Evolutionary conservation across 2,329 filamentous ascomycete genomes (phyloP).

Genomic region (Cytospora chrysosperma): DNA sequence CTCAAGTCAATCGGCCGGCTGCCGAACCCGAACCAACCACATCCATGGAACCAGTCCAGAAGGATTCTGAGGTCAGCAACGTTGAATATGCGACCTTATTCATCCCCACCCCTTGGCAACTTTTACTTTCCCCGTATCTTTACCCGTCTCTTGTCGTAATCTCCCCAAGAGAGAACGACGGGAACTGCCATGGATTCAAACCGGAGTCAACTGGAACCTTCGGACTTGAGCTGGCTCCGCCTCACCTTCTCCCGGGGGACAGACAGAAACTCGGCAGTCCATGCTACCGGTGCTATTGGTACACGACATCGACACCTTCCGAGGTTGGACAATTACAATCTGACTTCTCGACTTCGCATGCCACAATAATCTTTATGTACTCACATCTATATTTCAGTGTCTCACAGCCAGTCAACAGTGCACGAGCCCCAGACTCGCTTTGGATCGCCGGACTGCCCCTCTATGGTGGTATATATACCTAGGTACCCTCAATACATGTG

Average conservation of each 20-base stretch:
- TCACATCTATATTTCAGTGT: not conserved
- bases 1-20: not conserved
- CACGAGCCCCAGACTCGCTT: not conserved
- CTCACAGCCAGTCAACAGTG: not conserved
- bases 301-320: not conserved
- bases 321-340: not conserved
- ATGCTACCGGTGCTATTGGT: not conserved
- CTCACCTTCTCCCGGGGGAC: not conserved
- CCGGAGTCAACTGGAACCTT: not conserved
- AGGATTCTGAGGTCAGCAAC: not conserved
- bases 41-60: not conserved
- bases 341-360: not conserved
- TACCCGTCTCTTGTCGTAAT: too few relatives aligned
- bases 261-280: not conserved
- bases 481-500: not conserved
- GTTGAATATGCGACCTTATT: not conserved
- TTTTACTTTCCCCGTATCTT: too few relatives aligned
- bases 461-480: too few relatives aligned
- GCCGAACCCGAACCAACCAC: not conserved
- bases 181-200: not conserved
- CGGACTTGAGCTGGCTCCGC: not conserved
- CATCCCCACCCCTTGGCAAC: too few relatives aligned
- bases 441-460: not conserved
- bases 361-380: not conserved
- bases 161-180: not conserved